Base-by-base conservation (phyloP, 192 early-diverging fungal species). In the Cladochytrium replicatum region DNA sequence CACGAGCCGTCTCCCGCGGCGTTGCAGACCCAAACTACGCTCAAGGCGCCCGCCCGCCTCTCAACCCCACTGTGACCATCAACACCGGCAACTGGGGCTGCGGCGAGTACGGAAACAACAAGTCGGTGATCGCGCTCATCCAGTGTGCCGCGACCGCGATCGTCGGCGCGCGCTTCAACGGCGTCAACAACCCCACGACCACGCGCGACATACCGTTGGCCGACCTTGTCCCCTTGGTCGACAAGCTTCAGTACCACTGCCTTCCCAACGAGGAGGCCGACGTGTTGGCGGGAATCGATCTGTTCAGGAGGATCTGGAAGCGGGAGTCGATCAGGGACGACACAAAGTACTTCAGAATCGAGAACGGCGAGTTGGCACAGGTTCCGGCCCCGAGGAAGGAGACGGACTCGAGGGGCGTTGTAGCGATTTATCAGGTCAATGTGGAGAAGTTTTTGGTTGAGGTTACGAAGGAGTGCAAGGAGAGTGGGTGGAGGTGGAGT, bases 31-130 rank as follows among this genome's bases (percentile, higher is more conserved):
- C 13, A 37, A 13, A 13, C 13, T 17, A 37, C 34, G 34, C 13
- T 13, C n/a, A n/a, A n/a, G n/a, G n/a, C n/a, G n/a, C n/a, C n/a
- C n/a, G n/a, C n/a, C n/a, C n/a, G n/a, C n/a, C n/a, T n/a, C n/a
- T n/a, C n/a, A n/a, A n/a, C n/a, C n/a, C n/a, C n/a, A n/a, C n/a
- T n/a, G 13, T 37, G 34, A 37, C 17, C 17, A 37, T 37, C 34
- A 37, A 37, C 34, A 37, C 34, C 17, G 34, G 34, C 13, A 37
- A 37, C n/a, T n/a, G n/a, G n/a, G n/a, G n/a, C n/a, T n/a, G n/a
- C n/a, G n/a, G n/a, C n/a, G n/a, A n/a, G n/a, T 37, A 37, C 34
- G 34, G 34, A 37, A 37, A 37, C 34, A 37, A 37, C 34, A 13
- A 13, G 13, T 13, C 13, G 17, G 34, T 37, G 34, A 37, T 37